A percentile compares a stretch with the other conserved stretches of the same genome.
Conservation (phyloP, 495 filamentous ascomycete genomes). For the Hyaloscypha bicolor region DNA sequence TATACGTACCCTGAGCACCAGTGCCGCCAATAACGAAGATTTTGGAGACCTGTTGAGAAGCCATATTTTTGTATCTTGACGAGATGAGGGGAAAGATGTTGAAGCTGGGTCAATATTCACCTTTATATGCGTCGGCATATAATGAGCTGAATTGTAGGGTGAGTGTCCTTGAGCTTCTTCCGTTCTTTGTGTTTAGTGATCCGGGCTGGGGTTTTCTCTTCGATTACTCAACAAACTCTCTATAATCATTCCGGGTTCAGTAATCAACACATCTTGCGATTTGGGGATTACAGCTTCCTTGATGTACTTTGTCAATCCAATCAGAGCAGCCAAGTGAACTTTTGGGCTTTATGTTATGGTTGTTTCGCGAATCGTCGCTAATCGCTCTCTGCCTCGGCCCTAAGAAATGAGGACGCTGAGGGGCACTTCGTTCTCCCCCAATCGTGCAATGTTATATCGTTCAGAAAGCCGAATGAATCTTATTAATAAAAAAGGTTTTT, state of each 20-base stretch:
- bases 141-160: neutral
- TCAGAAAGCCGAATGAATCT: no score
- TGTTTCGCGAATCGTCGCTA: no score
- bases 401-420: no score
- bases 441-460: no score
- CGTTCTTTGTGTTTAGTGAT: neutral
- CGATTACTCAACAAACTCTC: neutral
- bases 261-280: neutral
- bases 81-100: neutral
- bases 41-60: constrained; percentile 26
- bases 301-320: no score
- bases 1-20: constrained; percentile 35
- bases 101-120: neutral
- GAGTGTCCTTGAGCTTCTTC: neutral
- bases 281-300: no score
- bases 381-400: no score
- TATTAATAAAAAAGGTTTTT: no score
- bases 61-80: constrained; percentile 7
- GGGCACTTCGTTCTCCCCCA: no score
- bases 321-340: no score
- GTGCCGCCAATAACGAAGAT: constrained; percentile 50
- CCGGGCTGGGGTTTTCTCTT: neutral
- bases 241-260: neutral
- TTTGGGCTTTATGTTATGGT: no score
- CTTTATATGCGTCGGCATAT: neutral